These are phyloP conservation scores for Microbotryum silenes-acaulis DNA, from an alignment of 1,284 basidiomycete genomes.

Conservation along the genomic window DNA sequence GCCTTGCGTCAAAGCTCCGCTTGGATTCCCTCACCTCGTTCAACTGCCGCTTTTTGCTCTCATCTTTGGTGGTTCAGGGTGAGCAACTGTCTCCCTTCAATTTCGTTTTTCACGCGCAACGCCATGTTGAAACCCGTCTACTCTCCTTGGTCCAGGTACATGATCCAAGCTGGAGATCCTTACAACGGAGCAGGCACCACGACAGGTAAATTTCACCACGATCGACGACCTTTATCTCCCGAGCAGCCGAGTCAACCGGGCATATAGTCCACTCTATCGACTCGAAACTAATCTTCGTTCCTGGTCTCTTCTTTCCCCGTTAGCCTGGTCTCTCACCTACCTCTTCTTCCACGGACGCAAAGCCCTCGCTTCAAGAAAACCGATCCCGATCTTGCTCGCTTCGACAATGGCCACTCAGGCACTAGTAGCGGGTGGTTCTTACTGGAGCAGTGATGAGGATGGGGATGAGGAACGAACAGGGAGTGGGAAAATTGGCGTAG, in stretches of 20 bases:
- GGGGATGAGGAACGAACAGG: too few species aligned
- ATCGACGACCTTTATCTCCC: neutral
- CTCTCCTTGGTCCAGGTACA: constrained; percentile 14
- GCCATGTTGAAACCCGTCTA: neutral
- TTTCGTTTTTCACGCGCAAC: too few species aligned
- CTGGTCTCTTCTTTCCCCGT: neutral
- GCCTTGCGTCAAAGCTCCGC: constrained; percentile 9
- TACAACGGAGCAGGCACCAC: constrained; percentile 28
- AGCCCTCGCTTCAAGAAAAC: constrained; percentile 19
- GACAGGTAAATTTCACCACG: constrained; percentile 12
- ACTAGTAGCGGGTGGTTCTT: too few species aligned
- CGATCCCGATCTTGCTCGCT: constrained; percentile 17
- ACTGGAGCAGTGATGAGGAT: too few species aligned
- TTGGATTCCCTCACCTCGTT: constrained; percentile 27
- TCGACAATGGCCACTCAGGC: constrained; percentile 13
- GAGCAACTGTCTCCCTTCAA: neutral
- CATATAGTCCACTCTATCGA: neutral
- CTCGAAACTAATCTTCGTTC: neutral
- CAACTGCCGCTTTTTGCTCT: constrained; percentile 25
- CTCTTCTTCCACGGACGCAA: constrained; percentile 26
- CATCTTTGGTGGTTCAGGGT: constrained; percentile 23
- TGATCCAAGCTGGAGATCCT: constrained; percentile 25
- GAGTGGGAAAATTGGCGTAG: too few species aligned
- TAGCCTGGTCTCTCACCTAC: constrained; percentile 31
- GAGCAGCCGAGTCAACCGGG: neutral